Percentiles rank a stretch among this genome's conserved stretches.
Evolutionary conservation across 768 basidiomycete species (phyloP).

Genomic region (Amanita thiersii): DNA sequence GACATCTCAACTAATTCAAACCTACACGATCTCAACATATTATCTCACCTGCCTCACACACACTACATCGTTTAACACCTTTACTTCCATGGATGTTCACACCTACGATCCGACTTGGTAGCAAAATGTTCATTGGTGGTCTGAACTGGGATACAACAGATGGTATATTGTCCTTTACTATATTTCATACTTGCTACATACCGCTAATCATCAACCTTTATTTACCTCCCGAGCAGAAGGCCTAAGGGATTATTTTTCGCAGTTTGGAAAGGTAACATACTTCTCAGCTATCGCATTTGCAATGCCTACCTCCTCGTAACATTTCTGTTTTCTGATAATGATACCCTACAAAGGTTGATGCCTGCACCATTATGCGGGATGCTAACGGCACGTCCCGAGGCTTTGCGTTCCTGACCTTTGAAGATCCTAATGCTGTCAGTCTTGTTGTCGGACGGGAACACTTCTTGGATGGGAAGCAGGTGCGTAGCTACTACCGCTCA

Average conservation of each 20-base stretch:
- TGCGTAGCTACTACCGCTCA: slow-evolving; percentile 18
- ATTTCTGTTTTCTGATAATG: too few species aligned
- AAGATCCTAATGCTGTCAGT: slow-evolving; percentile 54
- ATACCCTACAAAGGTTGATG: slow-evolving; percentile 54
- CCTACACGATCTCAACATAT: slow-evolving; percentile 16
- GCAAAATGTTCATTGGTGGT: slow-evolving; percentile 89
- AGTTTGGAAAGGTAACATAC: slow-evolving; percentile 62
- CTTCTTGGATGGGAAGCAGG: slow-evolving; percentile 71
- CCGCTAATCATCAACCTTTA: slow-evolving; percentile 27
- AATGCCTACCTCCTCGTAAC: too few species aligned
- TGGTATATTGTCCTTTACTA: slow-evolving; percentile 45
- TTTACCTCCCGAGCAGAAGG: slow-evolving; percentile 37
- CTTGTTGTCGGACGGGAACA: slow-evolving; percentile 63
- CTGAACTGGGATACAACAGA: slow-evolving; percentile 90
- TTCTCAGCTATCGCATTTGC: slow-evolving; percentile 2
- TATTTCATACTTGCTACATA: slow-evolving; percentile 19
- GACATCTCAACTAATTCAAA: slow-evolving; percentile 6
- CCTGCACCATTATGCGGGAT: slow-evolving; percentile 84
- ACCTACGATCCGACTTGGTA: slow-evolving; percentile 27
- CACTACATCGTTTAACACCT: too few species aligned
- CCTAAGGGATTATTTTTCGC: slow-evolving; percentile 63
- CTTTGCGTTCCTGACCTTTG: slow-evolving; percentile 82
- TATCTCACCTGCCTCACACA: slow-evolving; percentile 16
- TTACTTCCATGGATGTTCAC: slow-evolving; percentile 16
- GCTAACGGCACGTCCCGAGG: slow-evolving; percentile 67